Evolutionary conservation across 2,329 filamentous ascomycete species (phyloP).

Genomic region (Botrytis medusae): DNA sequence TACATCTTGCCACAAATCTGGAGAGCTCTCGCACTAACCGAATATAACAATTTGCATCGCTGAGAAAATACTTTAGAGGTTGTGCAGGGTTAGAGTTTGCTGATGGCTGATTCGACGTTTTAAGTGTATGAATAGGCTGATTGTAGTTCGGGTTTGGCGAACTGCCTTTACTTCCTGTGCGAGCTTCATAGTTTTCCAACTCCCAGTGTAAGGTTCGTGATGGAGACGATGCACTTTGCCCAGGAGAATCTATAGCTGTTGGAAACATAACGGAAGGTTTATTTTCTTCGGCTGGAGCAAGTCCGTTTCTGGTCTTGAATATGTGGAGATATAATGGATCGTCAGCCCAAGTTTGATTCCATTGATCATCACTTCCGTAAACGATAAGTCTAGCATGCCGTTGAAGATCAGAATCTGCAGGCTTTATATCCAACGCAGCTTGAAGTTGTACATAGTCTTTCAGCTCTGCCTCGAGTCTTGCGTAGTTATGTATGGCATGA

Average conservation of each 20-base stretch:
- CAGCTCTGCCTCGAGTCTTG: slow-evolving; percentile 53
- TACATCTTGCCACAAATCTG: slow-evolving; percentile 53
- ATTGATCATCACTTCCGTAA: slow-evolving; percentile 61
- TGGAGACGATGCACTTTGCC: slow-evolving; percentile 24
- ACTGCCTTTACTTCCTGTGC: background rate
- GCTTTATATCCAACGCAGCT: slow-evolving; percentile 47
- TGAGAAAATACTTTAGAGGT: slow-evolving; percentile 49
- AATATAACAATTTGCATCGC: slow-evolving; percentile 60
- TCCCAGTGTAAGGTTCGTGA: slow-evolving; percentile 35
- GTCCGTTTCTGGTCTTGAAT: slow-evolving; percentile 46
- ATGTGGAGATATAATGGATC: slow-evolving; percentile 53
- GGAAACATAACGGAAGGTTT: slow-evolving; percentile 26
- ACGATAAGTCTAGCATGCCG: slow-evolving; percentile 59
- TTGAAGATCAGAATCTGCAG: slow-evolving; percentile 56
- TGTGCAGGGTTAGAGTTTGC: slow-evolving; percentile 35
- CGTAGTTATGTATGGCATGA: slow-evolving; percentile 59
- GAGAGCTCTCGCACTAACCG: slow-evolving; percentile 54
- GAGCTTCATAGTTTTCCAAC: slow-evolving; percentile 29
- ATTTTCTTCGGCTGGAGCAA: slow-evolving; percentile 28
- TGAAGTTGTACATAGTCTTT: slow-evolving; percentile 52
- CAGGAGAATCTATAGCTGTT: background rate
- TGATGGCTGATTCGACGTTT: slow-evolving; percentile 34
- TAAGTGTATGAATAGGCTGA: slow-evolving; percentile 14
- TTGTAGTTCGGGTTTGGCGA: slow-evolving; percentile 1
- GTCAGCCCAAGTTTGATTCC: slow-evolving; percentile 64